Evolutionary conservation across 2,329 filamentous ascomycete species (phyloP), one percentile per base, ranked within the genome.

Genomic region (Tolypocladium paradoxum): DNA sequence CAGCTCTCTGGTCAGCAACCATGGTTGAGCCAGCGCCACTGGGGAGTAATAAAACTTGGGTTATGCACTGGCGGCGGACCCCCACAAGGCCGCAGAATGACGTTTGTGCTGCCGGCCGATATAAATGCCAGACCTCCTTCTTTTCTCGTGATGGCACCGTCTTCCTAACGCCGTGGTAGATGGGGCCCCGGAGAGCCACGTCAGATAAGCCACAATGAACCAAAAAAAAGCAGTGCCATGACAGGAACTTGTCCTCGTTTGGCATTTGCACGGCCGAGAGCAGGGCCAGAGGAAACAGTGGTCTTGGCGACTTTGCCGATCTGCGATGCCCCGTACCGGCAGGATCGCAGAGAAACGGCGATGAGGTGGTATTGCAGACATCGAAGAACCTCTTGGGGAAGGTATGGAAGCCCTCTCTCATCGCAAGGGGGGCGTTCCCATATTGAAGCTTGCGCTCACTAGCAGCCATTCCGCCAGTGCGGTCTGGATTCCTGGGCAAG

Each of bases 351-450:
- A 36, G 29, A 55, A 55, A 33, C 47, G 48, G 37, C 31, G 33
- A 36, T 48, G 53, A 54, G 43, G 54, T 56, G 29, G 45, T 47
- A 56, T 52, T 56, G 58, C 58, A 56, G 53, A 31, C 24, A 37
- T 20, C 40, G 12, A 49, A 51, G 49, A 49, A 40, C 55, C 53
- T 24, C 50, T 57, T 58, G 40, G 24, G 57, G 57, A 58, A 58
- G 57, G 57, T 60, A 52, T 55, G 33, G 22, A 29, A 16, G 14
- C 22, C 24, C 40, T 45, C 22, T 36, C 7, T 45, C 6, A 9
- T 45, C 40, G 40, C 22, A 45, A 27, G 7, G 43, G 40, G 24
- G 43, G 24, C 14, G 43, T 46, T 46, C 27, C 16, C 4, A 31
- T n/a, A 29, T 29, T 12, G 40, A 45, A 45, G 14, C 43, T 16